A percentile compares a stretch with the other conserved stretches of the same genome.
These are phyloP conservation scores for Raphanus sativus DNA, from an alignment of 345 rosid species.

Conservation along the genomic window DNA sequence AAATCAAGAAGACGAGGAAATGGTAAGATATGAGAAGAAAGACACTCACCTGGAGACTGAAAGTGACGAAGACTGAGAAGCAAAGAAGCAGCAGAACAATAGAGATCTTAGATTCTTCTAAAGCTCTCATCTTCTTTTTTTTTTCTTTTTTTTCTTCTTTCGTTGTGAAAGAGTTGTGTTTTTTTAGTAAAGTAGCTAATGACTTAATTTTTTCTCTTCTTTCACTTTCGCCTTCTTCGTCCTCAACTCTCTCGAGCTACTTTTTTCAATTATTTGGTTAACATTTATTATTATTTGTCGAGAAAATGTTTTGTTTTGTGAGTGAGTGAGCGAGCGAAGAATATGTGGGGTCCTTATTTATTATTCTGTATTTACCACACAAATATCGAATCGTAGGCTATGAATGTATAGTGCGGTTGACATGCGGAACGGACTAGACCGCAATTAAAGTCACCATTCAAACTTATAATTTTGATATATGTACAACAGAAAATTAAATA, in stretches of 20 bases:
- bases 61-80: slow-evolving; percentile 37
- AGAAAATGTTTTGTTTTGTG: neutral
- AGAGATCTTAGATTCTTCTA: slow-evolving; percentile 36
- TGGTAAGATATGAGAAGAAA: slow-evolving; percentile 6
- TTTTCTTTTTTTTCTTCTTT: neutral
- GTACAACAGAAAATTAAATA: too few relatives aligned
- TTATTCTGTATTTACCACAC: neutral
- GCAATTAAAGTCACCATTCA: too few relatives aligned
- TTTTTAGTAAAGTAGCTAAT: slow-evolving; percentile 27
- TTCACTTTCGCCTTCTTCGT: neutral
- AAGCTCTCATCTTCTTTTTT: slow-evolving; percentile 29
- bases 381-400: neutral
- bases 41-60: slow-evolving; percentile 46
- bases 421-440: too few relatives aligned
- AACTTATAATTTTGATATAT: too few relatives aligned
- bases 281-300: neutral
- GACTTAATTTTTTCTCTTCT: neutral
- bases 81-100: slow-evolving; percentile 42
- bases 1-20: slow-evolving; percentile 17
- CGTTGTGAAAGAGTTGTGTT: neutral
- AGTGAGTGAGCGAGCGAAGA: neutral
- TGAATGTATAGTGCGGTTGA: too few relatives aligned
- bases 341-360: neutral
- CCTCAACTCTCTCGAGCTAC: neutral
- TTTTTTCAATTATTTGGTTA: slow-evolving; percentile 33